Conservation (phyloP, 306 rosid species). For the Psophocarpus tetragonolobus region DNA sequence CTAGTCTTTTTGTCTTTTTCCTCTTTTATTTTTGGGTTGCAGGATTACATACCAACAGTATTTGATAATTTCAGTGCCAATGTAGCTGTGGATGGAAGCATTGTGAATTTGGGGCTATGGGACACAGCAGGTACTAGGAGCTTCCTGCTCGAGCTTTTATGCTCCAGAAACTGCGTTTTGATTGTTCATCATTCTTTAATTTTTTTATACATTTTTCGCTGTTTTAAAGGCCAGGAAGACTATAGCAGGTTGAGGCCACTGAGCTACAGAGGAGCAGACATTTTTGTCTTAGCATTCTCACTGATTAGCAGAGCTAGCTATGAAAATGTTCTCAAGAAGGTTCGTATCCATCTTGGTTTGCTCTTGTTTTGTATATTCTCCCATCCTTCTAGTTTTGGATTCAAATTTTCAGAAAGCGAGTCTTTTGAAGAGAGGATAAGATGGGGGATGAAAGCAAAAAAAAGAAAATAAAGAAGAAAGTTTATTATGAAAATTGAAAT, state of each 20-base stretch:
- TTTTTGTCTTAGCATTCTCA: slow-evolving; percentile 90
- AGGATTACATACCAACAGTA: slow-evolving; percentile 95
- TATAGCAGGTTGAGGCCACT: slow-evolving; percentile 97
- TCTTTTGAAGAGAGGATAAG: slow-evolving; percentile 3
- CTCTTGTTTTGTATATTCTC: neutral
- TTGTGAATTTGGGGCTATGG: slow-evolving; percentile 95
- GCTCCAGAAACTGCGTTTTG: slow-evolving; percentile 10
- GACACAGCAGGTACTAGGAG: slow-evolving; percentile 86
- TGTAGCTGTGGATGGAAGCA: slow-evolving; percentile 90
- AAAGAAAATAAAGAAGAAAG: neutral
- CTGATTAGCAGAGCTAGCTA: slow-evolving; percentile 91
- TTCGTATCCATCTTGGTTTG: slow-evolving; percentile 7
- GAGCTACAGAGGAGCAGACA: slow-evolving; percentile 96
- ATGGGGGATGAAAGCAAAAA: slow-evolving; percentile 9
- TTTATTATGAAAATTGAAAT: neutral
- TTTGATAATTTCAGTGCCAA: slow-evolving; percentile 98
- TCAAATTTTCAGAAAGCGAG: slow-evolving; percentile 19
- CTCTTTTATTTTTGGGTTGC: slow-evolving; percentile 20
- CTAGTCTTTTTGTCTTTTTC: neutral
- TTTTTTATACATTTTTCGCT: slow-evolving; percentile 6
- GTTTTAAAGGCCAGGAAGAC: slow-evolving; percentile 87
- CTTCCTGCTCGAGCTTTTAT: neutral
- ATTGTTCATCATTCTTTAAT: neutral
- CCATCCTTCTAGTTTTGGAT: slow-evolving; percentile 27
- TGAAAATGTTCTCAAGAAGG: slow-evolving; percentile 98